Conservation (phyloP, 805 yeast genomes). For the Saturnispora sanitii region DNA sequence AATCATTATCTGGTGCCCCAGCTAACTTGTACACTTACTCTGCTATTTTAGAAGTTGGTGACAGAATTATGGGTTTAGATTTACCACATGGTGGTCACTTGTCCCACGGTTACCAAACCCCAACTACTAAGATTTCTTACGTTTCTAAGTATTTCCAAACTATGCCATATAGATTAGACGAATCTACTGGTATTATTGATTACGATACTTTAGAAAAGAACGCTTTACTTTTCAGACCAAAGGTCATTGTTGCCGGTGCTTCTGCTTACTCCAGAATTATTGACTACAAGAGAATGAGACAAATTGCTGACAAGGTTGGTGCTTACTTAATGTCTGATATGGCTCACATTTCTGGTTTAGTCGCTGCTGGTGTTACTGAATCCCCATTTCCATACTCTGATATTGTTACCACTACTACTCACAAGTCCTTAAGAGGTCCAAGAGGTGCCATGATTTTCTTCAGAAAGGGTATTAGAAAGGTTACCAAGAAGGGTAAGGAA, state of each 20-base stretch:
- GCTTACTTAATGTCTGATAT: constrained; percentile 94
- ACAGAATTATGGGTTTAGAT: constrained; percentile 95
- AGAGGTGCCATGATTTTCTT: constrained; percentile 99
- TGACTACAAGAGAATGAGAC: constrained; percentile 93
- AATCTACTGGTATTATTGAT: constrained; percentile 89
- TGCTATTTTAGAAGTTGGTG: constrained; percentile 91
- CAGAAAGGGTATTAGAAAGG: constrained; percentile 89
- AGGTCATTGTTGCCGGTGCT: constrained; percentile 94
- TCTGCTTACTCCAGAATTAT: constrained; percentile 95
- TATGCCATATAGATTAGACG: constrained; percentile 94
- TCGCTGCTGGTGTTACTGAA: constrained; percentile 92
- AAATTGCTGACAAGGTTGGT: constrained; percentile 94
- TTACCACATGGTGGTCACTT: constrained; percentile 98
- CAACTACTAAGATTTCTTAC: constrained; percentile 84
- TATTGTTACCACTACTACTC: constrained; percentile 96
- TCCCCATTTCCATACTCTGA: constrained; percentile 97
- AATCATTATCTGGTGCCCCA: constrained; percentile 93
- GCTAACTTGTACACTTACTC: constrained; percentile 96
- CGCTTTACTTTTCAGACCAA: constrained; percentile 89
- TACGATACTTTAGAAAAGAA: constrained; percentile 90
- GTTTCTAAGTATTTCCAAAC: constrained; percentile 96
- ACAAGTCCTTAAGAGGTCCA: constrained; percentile 97
- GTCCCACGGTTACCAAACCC: constrained; percentile 97
- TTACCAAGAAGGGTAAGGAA: constrained; percentile 89
- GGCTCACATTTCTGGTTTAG: constrained; percentile 97